Base-by-base conservation (phyloP, 2,329 filamentous ascomycete species). In the Ceratocystiopsis brevicomis region DNA sequence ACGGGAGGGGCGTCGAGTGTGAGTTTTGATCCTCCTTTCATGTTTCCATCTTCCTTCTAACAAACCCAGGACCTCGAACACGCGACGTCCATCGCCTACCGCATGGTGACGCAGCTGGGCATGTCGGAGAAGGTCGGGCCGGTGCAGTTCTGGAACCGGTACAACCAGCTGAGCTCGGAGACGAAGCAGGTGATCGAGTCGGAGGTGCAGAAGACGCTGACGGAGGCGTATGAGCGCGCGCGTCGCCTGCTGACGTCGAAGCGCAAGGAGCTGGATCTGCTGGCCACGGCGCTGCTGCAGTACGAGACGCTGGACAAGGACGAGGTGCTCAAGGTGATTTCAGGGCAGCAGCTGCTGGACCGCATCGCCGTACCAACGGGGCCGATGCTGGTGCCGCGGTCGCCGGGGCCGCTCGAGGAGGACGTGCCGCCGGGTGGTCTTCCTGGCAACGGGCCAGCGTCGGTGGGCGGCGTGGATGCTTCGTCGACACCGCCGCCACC, bases 281-380 rank as follows among this genome's bases (percentile, higher is more conserved):
- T 98, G 11, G 88, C 90, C 25, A 78, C 87, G 55, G 90, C 87
- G 6, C 69, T 98, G 11, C 76, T 98, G 33, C 79, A 95, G 60
- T 96, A 95, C 59, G 90, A 98, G 66, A 95, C 86, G 0, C 64
- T 98, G 42, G 81, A 81, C 58, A 82, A 80, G 59, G 77, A 81
- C 3, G 90, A 98, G 60, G 92, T 96, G 49, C 77, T 87, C 59
- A 84, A 81, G 65, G 83, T 96, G 6, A 78, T 98, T 49, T 75
- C 73, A 42, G 90, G 90, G 34, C 85, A 95, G 62, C 79, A 81
- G 56, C 65, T 98, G 35, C 68, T 77, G 1, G 71, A 73, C 39
- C 82, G 83, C 47, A 61, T 83, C 41, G 71, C 68, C 47, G 65
- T 74, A 47, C 67, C 73, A 17, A 60, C 67, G 43, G 62, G 69